phyloP scores from a whole-genome alignment of 352 stramenopile genomes.

The Pythium sp. region DNA sequence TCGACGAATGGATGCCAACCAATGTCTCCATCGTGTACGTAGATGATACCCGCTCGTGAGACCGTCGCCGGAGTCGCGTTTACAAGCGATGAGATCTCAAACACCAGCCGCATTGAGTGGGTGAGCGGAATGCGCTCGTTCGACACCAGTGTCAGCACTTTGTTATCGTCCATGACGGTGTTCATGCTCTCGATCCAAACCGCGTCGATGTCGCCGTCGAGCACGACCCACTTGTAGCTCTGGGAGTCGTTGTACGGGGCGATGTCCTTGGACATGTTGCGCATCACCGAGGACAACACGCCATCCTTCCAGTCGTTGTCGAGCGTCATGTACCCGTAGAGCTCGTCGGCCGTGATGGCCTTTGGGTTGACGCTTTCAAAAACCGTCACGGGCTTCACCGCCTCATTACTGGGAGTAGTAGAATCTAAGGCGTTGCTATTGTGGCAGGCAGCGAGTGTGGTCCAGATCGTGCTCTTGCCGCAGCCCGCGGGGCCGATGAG shows the following conservation, averaged over 20 bases:
- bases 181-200: constrained; percentile 95
- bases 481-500: constrained; percentile 93
- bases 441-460: constrained; percentile 85
- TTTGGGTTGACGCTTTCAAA: constrained; percentile 96
- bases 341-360: constrained; percentile 89
- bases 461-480: constrained; percentile 96
- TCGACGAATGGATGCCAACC: constrained; percentile 94
- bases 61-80: constrained; percentile 96
- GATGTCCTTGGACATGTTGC: constrained; percentile 94
- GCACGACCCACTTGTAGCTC: constrained; percentile 86
- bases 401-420: constrained; percentile 22
- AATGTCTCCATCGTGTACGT: constrained; percentile 92
- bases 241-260: constrained; percentile 87
- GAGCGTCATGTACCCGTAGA: constrained; percentile 96
- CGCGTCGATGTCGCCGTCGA: constrained; percentile 94
- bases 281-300: constrained; percentile 95
- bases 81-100: constrained; percentile 96
- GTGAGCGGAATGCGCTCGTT: constrained; percentile 97
- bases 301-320: constrained; percentile 98
- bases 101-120: constrained; percentile 95
- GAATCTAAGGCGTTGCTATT: constrained; percentile 24
- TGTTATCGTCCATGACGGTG: constrained; percentile 92
- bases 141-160: constrained; percentile 95
- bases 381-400: constrained; percentile 90
- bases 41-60: constrained; percentile 96